Percentiles rank a stretch among this genome's conserved stretches.
phyloP scores from a whole-genome alignment of 1,284 basidiomycete species.

The Peniophora sp. region DNA sequence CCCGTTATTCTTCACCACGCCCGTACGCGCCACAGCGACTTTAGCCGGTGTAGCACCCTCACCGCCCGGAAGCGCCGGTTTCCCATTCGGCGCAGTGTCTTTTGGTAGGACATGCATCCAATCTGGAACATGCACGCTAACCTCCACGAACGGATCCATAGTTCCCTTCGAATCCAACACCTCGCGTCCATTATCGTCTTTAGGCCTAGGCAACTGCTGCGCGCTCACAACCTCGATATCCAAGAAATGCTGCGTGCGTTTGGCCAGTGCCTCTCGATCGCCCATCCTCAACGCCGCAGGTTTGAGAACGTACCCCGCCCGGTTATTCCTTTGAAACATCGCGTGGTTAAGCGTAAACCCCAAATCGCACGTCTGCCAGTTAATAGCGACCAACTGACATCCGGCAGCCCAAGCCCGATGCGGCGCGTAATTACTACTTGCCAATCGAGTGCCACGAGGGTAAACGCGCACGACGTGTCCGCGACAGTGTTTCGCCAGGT shows the following conservation, averaged over 20 bases:
- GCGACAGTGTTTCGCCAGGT: slow-evolving; percentile 86
- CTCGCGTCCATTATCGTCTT: slow-evolving; percentile 58
- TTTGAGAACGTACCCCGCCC: slow-evolving; percentile 87
- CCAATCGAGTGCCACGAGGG: slow-evolving; percentile 78
- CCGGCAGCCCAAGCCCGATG: slow-evolving; percentile 88
- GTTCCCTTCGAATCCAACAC: slow-evolving; percentile 44
- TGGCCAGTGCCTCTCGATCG: slow-evolving; percentile 51
- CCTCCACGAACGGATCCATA: slow-evolving; percentile 74
- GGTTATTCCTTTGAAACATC: slow-evolving; percentile 87
- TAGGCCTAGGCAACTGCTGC: slow-evolving; percentile 82
- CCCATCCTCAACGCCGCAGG: slow-evolving; percentile 69
- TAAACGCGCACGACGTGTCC: slow-evolving; percentile 86
- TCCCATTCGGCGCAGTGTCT: slow-evolving; percentile 12
- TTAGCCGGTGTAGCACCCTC: slow-evolving; percentile 30
- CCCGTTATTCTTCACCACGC: slow-evolving; percentile 72
- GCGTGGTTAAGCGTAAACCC: slow-evolving; percentile 90
- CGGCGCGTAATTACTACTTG: slow-evolving; percentile 87
- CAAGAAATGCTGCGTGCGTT: slow-evolving; percentile 53
- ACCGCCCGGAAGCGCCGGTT: slow-evolving; percentile 16
- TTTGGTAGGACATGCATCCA: slow-evolving; percentile 38
- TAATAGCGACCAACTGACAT: slow-evolving; percentile 91
- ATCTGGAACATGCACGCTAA: slow-evolving; percentile 71
- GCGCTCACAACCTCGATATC: slow-evolving; percentile 83
- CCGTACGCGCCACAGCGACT: slow-evolving; percentile 47
- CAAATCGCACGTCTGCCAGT: slow-evolving; percentile 94